Percentiles rank a stretch among this genome's conserved stretches.
Conservation (phyloP, 306 rosid species). For the Bauhinia variegata region DNA sequence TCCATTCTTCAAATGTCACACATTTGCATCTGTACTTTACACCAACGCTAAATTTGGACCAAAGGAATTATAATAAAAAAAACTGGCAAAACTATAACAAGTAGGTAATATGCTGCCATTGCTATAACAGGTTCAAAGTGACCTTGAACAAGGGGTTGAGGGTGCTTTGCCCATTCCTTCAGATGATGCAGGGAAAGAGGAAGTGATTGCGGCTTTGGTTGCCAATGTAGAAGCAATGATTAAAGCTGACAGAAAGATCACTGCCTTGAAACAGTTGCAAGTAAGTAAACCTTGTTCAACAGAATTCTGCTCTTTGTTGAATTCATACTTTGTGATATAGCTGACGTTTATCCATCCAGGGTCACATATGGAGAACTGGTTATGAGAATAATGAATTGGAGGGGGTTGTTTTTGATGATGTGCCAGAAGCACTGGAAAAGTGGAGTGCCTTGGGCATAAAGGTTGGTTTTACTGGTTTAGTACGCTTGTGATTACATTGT, state of each 20-base stretch:
- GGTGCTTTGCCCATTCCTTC: constrained; percentile 86
- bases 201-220: constrained; percentile 77
- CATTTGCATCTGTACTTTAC: too few relatives aligned
- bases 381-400: constrained; percentile 77
- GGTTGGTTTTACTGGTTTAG: constrained; percentile 48
- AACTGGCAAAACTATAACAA: neutral
- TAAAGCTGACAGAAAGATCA: constrained; percentile 91
- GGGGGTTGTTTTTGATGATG: constrained; percentile 88
- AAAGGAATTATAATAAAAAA: too few relatives aligned
- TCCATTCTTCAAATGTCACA: too few relatives aligned
- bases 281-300: constrained; percentile 46
- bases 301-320: constrained; percentile 11
- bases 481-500: neutral
- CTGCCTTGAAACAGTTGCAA: constrained; percentile 94
- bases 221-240: constrained; percentile 88
- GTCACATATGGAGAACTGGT: constrained; percentile 95
- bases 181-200: constrained; percentile 75
- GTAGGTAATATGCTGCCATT: constrained; percentile 8
- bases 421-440: constrained; percentile 83
- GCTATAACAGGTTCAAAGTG: constrained; percentile 82
- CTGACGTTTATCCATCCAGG: constrained; percentile 60
- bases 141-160: constrained; percentile 70
- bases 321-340: constrained; percentile 21
- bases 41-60: too few relatives aligned
- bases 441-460: constrained; percentile 83